Base-by-base conservation (phyloP, 2,329 filamentous ascomycete species). In the Fusarium foetens region DNA sequence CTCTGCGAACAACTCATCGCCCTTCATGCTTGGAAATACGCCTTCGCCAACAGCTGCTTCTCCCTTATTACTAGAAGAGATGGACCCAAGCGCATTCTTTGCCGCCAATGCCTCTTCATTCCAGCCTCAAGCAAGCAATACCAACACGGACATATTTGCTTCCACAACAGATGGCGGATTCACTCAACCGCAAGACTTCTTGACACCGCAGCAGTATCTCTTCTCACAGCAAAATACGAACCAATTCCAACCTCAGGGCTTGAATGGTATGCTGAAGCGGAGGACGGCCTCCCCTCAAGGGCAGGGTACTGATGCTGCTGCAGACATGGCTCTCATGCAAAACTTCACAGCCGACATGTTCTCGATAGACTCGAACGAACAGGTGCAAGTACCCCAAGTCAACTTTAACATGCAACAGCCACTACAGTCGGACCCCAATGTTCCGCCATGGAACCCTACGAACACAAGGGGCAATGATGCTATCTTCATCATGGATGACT, bases 391-490 rank as follows among this genome's bases (percentile, higher is more conserved):
- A 4, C 68, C 80, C 33, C 71, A 71, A 43, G 63, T 69, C 21
- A 79, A 82, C 42, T 75, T 86, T 31, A 78, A 79, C 49, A 83
- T 84, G n/a, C 79, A 81, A 11, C 76, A 80, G 41, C 77, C 80
- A 2, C 79, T 82, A 54, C 83, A 82, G 52, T 79, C 80, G 31
- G 76, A 78, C 31, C 72, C 76, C 61, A 78, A 84, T 58, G 80
- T 81, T 23, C 79, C 80, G 9, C 81, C 85, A 39, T 87, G 86
- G 86, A 81, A 81, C 49, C 80, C 82, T 5, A 77, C 81, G 6
- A 80, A 79, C 35, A 71, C 83, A 4, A 78, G 69, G 38, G 72
- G 51, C 6, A 63, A 77, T 17, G 77, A 79, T 17, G 79, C 78
- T 23, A 77, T 79, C 76, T 80, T 83, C 35, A 74, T 82, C 25